Conservation (phyloP, 2,329 filamentous ascomycete genomes). For the Aureobasidium sp. region DNA sequence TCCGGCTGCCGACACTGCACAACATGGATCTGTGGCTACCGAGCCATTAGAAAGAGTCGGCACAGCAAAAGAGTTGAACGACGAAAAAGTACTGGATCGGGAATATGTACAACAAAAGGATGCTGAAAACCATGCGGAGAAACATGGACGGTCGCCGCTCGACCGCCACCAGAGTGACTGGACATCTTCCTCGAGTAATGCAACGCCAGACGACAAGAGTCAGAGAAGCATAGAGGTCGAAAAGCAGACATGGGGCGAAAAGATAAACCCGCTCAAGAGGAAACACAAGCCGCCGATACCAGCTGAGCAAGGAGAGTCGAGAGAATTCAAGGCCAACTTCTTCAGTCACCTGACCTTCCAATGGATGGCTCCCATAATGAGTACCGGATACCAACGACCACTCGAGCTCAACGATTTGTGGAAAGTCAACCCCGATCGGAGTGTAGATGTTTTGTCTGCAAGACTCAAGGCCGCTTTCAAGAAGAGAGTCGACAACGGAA, state of each 20-base stretch:
- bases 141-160: slow-evolving; percentile 15
- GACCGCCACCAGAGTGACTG: slow-evolving; percentile 25
- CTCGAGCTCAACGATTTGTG: slow-evolving; percentile 82
- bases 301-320: slow-evolving; percentile 45
- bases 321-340: slow-evolving; percentile 64
- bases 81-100: slow-evolving; percentile 26
- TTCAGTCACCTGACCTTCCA: slow-evolving; percentile 72
- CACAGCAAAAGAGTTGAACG: slow-evolving; percentile 27
- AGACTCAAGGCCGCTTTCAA: slow-evolving; percentile 62
- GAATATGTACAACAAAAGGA: slow-evolving; percentile 17
- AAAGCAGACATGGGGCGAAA: slow-evolving; percentile 55
- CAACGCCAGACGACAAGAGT: slow-evolving; percentile 22
- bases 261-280: slow-evolving; percentile 38
- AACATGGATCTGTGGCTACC: slow-evolving; percentile 33
- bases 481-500: slow-evolving; percentile 53
- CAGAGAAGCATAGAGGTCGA: slow-evolving; percentile 19
- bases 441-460: slow-evolving; percentile 58
- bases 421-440: slow-evolving; percentile 72
- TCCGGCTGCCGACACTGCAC: slow-evolving; percentile 23
- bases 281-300: slow-evolving; percentile 48
- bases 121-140: slow-evolving; percentile 15
- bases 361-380: slow-evolving; percentile 88
- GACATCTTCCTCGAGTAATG: slow-evolving; percentile 25
- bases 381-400: slow-evolving; percentile 71
- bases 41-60: slow-evolving; percentile 29